Conservation (phyloP, 768 basidiomycete species). For the Lentinus tigrinus region DNA sequence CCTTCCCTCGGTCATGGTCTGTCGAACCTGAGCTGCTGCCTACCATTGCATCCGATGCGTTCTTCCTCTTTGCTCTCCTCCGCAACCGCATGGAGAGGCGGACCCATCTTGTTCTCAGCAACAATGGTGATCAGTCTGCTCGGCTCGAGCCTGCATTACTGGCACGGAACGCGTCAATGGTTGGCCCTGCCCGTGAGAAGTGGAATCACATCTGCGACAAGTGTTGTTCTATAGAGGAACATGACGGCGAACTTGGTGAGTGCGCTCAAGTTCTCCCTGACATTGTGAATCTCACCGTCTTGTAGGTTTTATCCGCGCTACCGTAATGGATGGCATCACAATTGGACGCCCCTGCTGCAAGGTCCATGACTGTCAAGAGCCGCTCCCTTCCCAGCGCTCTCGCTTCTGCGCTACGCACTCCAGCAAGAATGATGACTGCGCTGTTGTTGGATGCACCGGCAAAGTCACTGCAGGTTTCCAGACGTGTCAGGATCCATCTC, state of each 20-base stretch:
- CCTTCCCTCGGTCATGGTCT: too few relatives aligned
- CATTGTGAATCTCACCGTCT: neutral
- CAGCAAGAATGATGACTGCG: neutral
- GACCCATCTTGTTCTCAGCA: too few relatives aligned
- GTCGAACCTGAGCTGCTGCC: too few relatives aligned
- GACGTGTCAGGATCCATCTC: neutral
- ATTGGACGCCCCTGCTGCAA: neutral
- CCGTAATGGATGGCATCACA: neutral
- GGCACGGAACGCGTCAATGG: neutral
- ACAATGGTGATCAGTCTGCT: too few relatives aligned
- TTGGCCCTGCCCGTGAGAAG: neutral
- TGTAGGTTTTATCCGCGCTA: neutral
- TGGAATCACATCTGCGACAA: neutral
- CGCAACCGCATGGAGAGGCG: too few relatives aligned
- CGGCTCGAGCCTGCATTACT: neutral
- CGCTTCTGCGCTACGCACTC: neutral
- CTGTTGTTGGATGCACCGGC: neutral
- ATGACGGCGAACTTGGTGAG: neutral
- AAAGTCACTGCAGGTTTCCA: neutral
- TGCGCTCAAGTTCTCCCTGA: neutral
- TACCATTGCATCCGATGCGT: too few relatives aligned
- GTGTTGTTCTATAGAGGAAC: neutral
- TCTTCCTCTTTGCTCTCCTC: too few relatives aligned
- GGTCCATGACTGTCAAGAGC: neutral
- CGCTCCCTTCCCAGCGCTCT: neutral